phyloP scores from a whole-genome alignment of 805 yeast genomes.

The Candida takata region DNA sequence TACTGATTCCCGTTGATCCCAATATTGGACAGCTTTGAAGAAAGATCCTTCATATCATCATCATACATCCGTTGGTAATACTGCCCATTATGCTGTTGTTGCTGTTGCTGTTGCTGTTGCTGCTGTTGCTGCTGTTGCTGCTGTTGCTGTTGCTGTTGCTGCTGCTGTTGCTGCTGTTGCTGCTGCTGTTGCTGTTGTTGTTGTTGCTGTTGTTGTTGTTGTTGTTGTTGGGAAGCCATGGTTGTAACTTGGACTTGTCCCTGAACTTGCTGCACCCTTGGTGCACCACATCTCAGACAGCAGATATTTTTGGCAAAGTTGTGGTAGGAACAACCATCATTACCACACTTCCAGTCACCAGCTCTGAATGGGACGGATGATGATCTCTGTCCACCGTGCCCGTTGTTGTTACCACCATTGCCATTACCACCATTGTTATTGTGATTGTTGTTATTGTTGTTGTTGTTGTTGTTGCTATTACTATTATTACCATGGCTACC shows the following conservation, averaged over 20 bases:
- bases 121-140: conserved; percentile 7
- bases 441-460: conserved; percentile 11
- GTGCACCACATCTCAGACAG: conserved; percentile 84
- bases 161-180: no score
- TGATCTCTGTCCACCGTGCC: conserved; percentile 20
- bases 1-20: conserved; percentile 2
- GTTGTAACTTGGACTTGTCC: conserved; percentile 5
- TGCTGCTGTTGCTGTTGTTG: conserved; percentile 7
- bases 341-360: conserved; percentile 92
- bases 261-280: conserved; percentile 32
- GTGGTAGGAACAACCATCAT: conserved; percentile 76
- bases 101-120: conserved; percentile 7
- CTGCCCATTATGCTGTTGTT: conserved; percentile 3
- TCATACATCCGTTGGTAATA: conserved; percentile 4
- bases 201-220: conserved; percentile 6
- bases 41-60: conserved; percentile 15
- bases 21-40: conserved; percentile 16
- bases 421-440: conserved; percentile 19
- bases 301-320: conserved; percentile 86
- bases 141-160: conserved; percentile 5
- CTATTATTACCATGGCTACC: conserved; percentile 4
- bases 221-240: conserved; percentile 6
- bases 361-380: conserved; percentile 88
- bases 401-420: conserved; percentile 14
- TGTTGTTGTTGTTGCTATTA: conserved; percentile 6